Base-by-base conservation (phyloP, 2,329 filamentous ascomycete genomes). In the Trichoderma simmonsii region DNA sequence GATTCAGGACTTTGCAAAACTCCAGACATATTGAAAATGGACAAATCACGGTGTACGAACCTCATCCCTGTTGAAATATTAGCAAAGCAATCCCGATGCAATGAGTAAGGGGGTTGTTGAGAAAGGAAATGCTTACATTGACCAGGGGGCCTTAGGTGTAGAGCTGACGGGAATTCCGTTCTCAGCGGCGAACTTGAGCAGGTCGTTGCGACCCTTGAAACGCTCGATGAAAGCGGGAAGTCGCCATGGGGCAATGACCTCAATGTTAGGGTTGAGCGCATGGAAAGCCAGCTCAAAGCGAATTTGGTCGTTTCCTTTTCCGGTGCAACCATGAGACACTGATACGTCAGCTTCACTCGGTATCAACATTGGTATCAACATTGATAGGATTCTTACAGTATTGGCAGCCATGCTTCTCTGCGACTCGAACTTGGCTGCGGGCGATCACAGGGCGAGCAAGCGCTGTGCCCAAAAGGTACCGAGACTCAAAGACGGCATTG, bases 181-280 rank as follows among this genome's bases (percentile, higher is more conserved):
- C 80, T 88, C 80, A 15, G 83, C 86, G 62, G 92, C 92, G 78
- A 91, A 94, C 80, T 93, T 88, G 64, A 94, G 87, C 54, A 94
- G 87, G 79, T 92, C 92, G 75, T 90, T 86, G 71, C 92, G 89
- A 77, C 92, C 92, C 82, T 73, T 48, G 6, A 69, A 60, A 26
- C 24, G 32, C 34, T 69, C 24, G 34, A 21, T 91, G 84, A 93
- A 93, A 79, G 88, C 86, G 62, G 90, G 89, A 75, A 91, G 81
- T 76, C 92, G 84, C 91, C 92, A 94, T 34, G 92, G 92, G 18
- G 91, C 91, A 78, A 94, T 90, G 79, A 93, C 61, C 82, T 90
- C 89, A 82, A 92, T 89, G 74, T 83, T 83, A 56, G 89, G 91
- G 82, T 92, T 86, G 65, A 88, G 60, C 15, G 77, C 77, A 68